A percentile compares a stretch with the other conserved stretches of the same genome.
Conservation (phyloP, 1,284 basidiomycete genomes). For the Cryptococcus sp. region DNA sequence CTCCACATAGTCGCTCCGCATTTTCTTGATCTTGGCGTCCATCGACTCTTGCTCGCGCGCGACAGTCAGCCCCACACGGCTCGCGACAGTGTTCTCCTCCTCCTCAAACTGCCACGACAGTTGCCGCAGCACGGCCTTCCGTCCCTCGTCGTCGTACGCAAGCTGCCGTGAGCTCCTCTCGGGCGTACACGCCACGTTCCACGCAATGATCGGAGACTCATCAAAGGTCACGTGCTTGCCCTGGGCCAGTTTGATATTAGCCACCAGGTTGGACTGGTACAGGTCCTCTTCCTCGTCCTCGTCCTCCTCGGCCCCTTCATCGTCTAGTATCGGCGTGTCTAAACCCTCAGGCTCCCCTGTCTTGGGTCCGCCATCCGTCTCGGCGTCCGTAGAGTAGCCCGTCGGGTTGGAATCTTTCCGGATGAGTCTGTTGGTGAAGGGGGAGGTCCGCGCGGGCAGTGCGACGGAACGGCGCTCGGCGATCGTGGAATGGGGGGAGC, state of each 20-base stretch:
- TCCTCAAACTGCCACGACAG: conserved; percentile 19
- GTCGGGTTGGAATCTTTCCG: conserved; percentile 28
- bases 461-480: conserved; percentile 34
- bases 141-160: conserved; percentile 4
- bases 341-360: conserved; percentile 19
- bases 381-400: conserved; percentile 34
- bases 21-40: conserved; percentile 57
- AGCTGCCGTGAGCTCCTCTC: conserved; percentile 13
- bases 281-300: conserved; percentile 12
- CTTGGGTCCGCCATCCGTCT: conserved; percentile 23
- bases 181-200: conserved; percentile 31
- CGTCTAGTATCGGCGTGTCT: conserved; percentile 8
- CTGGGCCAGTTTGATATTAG: conserved; percentile 21
- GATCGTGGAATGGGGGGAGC: conserved; percentile 24
- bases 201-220: conserved; percentile 24
- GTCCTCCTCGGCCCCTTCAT: neutral
- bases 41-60: conserved; percentile 51
- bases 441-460: conserved; percentile 25
- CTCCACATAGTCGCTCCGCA: conserved; percentile 65
- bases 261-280: conserved; percentile 19
- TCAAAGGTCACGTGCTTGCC: conserved; percentile 7
- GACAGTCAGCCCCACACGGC: conserved; percentile 18
- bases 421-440: conserved; percentile 17
- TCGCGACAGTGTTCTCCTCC: conserved; percentile 14
- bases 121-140: conserved; percentile 14